Percentiles rank a stretch among this genome's conserved stretches.
Conservation (phyloP, 2,329 filamentous ascomycete genomes). For the Coniochaeta hoffmannii region DNA sequence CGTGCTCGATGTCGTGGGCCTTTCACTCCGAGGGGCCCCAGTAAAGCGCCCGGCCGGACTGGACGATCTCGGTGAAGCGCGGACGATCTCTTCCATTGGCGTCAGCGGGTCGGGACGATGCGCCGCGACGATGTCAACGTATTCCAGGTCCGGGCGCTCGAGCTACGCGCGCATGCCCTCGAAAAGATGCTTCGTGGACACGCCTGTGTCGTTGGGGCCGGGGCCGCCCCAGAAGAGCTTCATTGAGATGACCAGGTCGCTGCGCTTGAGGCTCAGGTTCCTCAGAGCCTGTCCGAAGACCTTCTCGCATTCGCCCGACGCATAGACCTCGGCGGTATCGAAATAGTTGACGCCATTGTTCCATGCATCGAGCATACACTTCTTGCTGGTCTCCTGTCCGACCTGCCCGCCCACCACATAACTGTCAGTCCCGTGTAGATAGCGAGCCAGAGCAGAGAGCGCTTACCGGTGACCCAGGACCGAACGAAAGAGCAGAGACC, state of each 20-base stretch:
- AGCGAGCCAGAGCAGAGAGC: too few species aligned
- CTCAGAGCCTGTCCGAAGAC: constrained; percentile 45
- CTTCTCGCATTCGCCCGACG: constrained; percentile 39
- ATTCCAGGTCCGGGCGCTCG: constrained; percentile 52
- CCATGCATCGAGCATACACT: constrained; percentile 58
- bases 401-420: too few species aligned
- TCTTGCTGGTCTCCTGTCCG: constrained; percentile 55
- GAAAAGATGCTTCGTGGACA: constrained; percentile 42
- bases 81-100: constrained; percentile 56
- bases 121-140: constrained; percentile 58
- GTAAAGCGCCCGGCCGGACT: constrained; percentile 57
- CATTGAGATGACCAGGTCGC: constrained; percentile 47
- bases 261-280: constrained; percentile 43
- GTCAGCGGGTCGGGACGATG: constrained; percentile 51
- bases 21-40: constrained; percentile 58
- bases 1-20: constrained; percentile 50
- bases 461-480: constrained; percentile 69
- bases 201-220: constrained; percentile 45
- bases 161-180: constrained; percentile 51
- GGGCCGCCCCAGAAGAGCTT: constrained; percentile 58
- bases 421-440: too few species aligned
- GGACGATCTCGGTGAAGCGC: constrained; percentile 41
- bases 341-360: constrained; percentile 58
- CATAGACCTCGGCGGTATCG: constrained; percentile 52
- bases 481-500: constrained; percentile 64